Evolutionary conservation across 2,329 filamentous ascomycete genomes (phyloP).

Genomic region (Nothopassalora personata): DNA sequence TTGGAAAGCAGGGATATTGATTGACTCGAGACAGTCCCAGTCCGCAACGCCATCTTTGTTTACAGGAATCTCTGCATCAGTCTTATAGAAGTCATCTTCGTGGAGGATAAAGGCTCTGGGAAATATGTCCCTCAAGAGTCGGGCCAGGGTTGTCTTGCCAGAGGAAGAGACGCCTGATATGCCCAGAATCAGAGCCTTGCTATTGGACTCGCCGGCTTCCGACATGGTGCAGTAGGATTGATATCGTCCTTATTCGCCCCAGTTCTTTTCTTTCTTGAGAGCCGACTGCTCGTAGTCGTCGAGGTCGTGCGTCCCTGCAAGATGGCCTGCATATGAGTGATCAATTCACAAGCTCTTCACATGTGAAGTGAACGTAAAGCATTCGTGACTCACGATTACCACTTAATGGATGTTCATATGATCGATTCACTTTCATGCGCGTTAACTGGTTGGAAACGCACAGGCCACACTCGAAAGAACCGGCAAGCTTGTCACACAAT

Average conservation of each 20-base stretch:
- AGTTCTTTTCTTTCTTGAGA: not conserved
- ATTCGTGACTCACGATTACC: not conserved
- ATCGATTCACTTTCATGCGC: not conserved
- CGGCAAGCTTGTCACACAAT: not conserved
- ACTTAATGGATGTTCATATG: not conserved
- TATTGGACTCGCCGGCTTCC: constrained; percentile 10
- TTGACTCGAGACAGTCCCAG: constrained; percentile 82
- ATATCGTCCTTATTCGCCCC: not conserved
- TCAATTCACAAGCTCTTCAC: not conserved
- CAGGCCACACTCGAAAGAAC: not conserved
- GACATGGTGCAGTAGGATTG: not conserved
- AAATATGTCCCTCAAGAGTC: constrained; percentile 77
- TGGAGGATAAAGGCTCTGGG: constrained; percentile 73
- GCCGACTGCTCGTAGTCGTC: not conserved
- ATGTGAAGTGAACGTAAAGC: not conserved
- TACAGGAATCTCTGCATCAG: constrained; percentile 62
- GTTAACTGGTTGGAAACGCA: not conserved
- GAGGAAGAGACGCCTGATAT: constrained; percentile 88
- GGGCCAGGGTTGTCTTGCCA: constrained; percentile 89
- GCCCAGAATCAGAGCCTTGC: constrained; percentile 59
- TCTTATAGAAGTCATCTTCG: constrained; percentile 90
- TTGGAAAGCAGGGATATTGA: constrained; percentile 66
- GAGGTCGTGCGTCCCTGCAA: not conserved
- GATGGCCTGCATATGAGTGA: not conserved
- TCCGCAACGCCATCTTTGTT: constrained; percentile 59